Base-by-base conservation (phyloP, 2,329 filamentous ascomycete species). In the Aspergillus fischeri region DNA sequence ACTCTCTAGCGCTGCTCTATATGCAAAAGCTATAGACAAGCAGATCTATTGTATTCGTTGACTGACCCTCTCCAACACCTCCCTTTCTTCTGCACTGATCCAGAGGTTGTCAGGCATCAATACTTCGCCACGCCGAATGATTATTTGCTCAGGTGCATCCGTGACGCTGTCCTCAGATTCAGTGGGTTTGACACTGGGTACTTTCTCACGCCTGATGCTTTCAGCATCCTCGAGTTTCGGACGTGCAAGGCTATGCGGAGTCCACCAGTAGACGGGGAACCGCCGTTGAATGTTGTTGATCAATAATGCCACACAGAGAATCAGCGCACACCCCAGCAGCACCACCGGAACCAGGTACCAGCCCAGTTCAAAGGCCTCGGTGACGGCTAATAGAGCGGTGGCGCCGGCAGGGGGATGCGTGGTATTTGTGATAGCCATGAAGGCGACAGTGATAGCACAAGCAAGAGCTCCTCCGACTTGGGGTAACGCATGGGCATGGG, bases 401-500 rank as follows among this genome's bases (percentile, higher is more conserved):
- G 89, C 88, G 4, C 89, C 89, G 0, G 87, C 89, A 0, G 89
- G 89, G 0, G 89, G 89, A 63, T 92, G 87, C 0, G 89, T 80
- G 0, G 88, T 91, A 53, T 86, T 87, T 1, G 88, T 91, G 24
- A 90, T 65, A 0, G 80, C 81, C 89, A 91, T 92, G 55, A 84
- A 57, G 1, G 81, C 77, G 0, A 84, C 88, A 0, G 88, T 81
- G 2, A 80, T 69, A 0, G 85, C 87, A 62, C 87, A 90, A 1
- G 86, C 78, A 0, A 91, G 72, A 10, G 87, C 83, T 10, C 85
- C 88, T 1, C 81, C 87, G 0, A 90, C 67, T 81, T 85, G 89
- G 29, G 82, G 81, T 29, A 89, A 74, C 1, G 80, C 70, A 28
- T 83, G 74, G 44, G 79, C 79, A 21, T 74, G 64, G 0, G 73